These are phyloP conservation scores for Xerophyta viscosa DNA, from an alignment of 106 monocot genomes.

Conservation along the genomic window DNA sequence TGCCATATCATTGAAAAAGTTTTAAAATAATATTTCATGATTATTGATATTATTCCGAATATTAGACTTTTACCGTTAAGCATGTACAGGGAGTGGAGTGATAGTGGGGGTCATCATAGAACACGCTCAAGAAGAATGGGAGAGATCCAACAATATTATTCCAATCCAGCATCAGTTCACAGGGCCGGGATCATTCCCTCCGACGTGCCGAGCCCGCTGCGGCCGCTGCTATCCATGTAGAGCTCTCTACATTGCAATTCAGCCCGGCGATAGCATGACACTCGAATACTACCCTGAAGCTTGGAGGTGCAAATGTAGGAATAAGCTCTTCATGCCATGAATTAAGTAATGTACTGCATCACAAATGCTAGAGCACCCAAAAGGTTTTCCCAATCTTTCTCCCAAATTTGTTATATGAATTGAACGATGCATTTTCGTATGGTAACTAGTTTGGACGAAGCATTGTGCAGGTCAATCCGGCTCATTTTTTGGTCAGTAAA, in stretches of 20 bases:
- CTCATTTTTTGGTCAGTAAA: not conserved
- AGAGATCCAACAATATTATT: not conserved
- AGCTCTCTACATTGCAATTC: conserved; percentile 54
- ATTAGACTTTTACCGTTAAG: too few species aligned
- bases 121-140: not conserved
- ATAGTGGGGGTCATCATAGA: not conserved
- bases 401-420: too few species aligned
- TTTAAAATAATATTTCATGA: too few species aligned
- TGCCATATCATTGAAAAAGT: too few species aligned
- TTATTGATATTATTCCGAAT: too few species aligned
- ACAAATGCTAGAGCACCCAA: too few species aligned
- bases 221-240: conserved; percentile 44
- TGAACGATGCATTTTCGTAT: not conserved
- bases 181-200: conserved; percentile 62
- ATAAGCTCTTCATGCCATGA: conserved; percentile 60
- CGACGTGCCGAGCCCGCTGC: conserved; percentile 44
- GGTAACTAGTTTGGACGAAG: not conserved
- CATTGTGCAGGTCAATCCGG: not conserved
- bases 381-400: too few species aligned
- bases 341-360: too few species aligned
- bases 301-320: conserved; percentile 66
- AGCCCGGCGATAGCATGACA: conserved; percentile 28
- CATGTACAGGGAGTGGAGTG: not conserved
- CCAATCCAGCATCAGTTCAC: conserved; percentile 16
- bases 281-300: conserved; percentile 75